Evolutionary conservation across 192 early-diverging fungal species (phyloP).

Genomic region (Rhizophlyctis rosea): DNA sequence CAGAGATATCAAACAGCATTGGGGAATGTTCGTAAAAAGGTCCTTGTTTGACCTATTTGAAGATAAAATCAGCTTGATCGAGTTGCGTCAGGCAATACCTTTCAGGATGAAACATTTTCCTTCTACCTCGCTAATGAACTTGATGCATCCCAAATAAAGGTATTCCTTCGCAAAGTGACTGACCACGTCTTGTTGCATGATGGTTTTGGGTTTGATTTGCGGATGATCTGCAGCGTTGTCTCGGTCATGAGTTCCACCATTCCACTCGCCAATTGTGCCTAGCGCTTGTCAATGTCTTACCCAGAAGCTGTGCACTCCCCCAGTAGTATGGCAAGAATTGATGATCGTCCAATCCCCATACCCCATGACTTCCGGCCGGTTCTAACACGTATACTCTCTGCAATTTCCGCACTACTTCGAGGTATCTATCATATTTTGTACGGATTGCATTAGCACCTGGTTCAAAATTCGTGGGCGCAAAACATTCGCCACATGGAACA

Average conservation of each 20-base stretch:
- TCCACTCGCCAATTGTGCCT: too few species aligned
- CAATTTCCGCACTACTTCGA: constrained; percentile 73
- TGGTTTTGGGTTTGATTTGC: constrained; percentile 68
- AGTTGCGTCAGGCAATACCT: background rate
- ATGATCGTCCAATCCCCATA: constrained; percentile 94
- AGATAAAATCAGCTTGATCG: background rate
- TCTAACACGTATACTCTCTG: constrained; percentile 85
- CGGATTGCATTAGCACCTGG: too few species aligned
- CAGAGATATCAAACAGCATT: constrained; percentile 75
- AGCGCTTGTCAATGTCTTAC: too few species aligned
- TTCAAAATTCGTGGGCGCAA: background rate
- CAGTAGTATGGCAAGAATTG: constrained; percentile 94
- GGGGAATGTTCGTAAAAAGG: constrained; percentile 78
- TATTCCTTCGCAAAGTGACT: constrained; percentile 66
- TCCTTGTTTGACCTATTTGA: constrained; percentile 54
- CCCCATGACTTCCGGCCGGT: constrained; percentile 95
- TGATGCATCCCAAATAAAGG: constrained; percentile 82
- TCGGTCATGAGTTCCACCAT: too few species aligned
- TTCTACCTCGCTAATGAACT: constrained; percentile 62
- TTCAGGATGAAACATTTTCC: background rate
- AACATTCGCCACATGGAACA: background rate
- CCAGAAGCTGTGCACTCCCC: constrained; percentile 85
- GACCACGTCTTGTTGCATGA: constrained; percentile 61
- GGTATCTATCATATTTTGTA: constrained; percentile 51
- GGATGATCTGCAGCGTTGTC: constrained; percentile 59